Percentiles rank a stretch among this genome's conserved stretches.
phyloP scores from a whole-genome alignment of 306 rosid genomes.

The Inga laurina region DNA sequence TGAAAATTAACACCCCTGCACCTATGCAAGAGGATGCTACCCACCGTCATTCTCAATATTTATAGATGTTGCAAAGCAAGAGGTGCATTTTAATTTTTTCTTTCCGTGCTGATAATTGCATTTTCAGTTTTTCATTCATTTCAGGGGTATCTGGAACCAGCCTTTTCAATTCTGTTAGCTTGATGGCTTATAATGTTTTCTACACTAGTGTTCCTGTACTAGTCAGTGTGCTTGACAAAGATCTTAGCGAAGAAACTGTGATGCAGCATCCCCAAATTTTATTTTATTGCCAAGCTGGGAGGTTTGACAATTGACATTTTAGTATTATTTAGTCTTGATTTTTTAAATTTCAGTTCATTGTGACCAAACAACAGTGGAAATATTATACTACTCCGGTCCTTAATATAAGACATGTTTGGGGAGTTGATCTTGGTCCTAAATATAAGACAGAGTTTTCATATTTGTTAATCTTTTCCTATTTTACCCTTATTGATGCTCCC shows the following conservation, averaged over 20 bases:
- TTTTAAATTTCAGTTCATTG: slow-evolving; percentile 16
- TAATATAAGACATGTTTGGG: too few relatives aligned
- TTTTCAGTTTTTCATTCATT: slow-evolving; percentile 89
- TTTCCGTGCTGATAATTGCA: slow-evolving; percentile 51
- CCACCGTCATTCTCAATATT: slow-evolving; percentile 16
- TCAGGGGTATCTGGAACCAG: slow-evolving; percentile 99
- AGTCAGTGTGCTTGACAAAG: slow-evolving; percentile 95
- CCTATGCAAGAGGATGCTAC: neutral
- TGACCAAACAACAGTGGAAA: neutral
- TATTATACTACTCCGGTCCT: neutral
- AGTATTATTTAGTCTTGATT: slow-evolving; percentile 21
- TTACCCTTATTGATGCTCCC: too few relatives aligned
- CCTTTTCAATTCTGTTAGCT: slow-evolving; percentile 96
- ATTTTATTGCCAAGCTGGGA: slow-evolving; percentile 99
- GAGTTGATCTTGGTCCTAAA: too few relatives aligned
- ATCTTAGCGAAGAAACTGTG: slow-evolving; percentile 93
- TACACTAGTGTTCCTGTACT: slow-evolving; percentile 97
- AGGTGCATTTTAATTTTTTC: slow-evolving; percentile 12
- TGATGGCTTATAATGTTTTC: slow-evolving; percentile 99
- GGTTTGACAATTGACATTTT: slow-evolving; percentile 52
- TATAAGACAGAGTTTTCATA: too few relatives aligned
- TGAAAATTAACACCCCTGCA: slow-evolving; percentile 15
- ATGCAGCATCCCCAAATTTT: slow-evolving; percentile 99
- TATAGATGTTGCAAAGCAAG: slow-evolving; percentile 17
- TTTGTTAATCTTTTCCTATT: too few relatives aligned